Conservation (phyloP, 75 land plant genomes). For the Pinus albicaulis region DNA sequence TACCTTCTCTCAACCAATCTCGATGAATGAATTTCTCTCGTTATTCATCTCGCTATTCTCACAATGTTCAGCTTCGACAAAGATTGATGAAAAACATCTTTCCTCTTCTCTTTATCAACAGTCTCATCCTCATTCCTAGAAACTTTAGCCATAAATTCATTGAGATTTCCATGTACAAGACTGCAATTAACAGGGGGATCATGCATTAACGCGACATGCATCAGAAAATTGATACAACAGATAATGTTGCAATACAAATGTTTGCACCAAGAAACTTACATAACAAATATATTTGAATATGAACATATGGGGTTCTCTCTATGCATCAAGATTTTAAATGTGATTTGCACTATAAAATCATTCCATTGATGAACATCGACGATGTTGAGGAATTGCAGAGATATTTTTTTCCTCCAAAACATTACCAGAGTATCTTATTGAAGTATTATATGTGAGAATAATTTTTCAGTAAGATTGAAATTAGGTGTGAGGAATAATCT, state of each 20-base stretch:
- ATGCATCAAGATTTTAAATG: background rate
- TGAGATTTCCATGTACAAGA: slow-evolving; percentile 21
- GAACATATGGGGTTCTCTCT: background rate
- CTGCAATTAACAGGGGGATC: slow-evolving; percentile 20
- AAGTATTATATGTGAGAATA: no score
- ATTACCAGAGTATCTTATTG: no score
- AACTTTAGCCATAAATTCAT: slow-evolving; percentile 15
- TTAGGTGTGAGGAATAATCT: no score
- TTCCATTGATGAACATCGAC: background rate
- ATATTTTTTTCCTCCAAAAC: no score
- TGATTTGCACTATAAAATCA: background rate
- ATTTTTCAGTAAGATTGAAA: no score
- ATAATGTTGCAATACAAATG: background rate
- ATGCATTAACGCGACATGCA: slow-evolving; percentile 19
- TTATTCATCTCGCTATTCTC: slow-evolving; percentile 96
- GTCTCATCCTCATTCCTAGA: slow-evolving; percentile 45
- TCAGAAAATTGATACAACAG: background rate
- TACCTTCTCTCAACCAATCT: slow-evolving; percentile 88
- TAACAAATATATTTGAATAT: background rate
- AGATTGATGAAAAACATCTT: slow-evolving; percentile 68
- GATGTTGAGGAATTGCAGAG: no score
- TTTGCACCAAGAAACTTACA: background rate
- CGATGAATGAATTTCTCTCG: slow-evolving; percentile 72
- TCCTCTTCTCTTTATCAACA: slow-evolving; percentile 58
- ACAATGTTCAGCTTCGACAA: slow-evolving; percentile 59